A percentile compares a stretch with the other conserved stretches of the same genome.
Evolutionary conservation across 2,329 filamentous ascomycete genomes (phyloP).

Genomic region (Xylaria hypoxylon): DNA sequence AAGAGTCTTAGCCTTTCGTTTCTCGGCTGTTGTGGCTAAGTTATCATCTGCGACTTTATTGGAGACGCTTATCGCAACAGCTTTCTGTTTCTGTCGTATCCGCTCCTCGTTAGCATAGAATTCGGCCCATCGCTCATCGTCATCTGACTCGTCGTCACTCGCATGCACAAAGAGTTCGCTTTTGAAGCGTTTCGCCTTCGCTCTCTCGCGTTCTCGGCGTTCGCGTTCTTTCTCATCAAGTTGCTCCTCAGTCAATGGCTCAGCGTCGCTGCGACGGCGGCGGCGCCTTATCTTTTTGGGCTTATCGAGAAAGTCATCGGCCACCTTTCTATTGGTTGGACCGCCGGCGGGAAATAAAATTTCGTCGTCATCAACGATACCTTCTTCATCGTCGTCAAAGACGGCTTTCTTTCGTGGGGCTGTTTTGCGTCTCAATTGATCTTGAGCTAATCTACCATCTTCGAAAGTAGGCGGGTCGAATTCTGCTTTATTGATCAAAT

Average conservation of each 20-base stretch:
- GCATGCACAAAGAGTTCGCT: constrained; percentile 83
- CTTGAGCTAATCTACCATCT: constrained; percentile 77
- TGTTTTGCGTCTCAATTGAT: constrained; percentile 81
- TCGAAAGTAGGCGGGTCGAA: constrained; percentile 83
- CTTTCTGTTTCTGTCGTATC: constrained; percentile 66
- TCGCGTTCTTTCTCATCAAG: constrained; percentile 72
- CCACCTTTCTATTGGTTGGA: constrained; percentile 67
- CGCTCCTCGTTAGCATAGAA: constrained; percentile 83
- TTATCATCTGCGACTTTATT: constrained; percentile 20
- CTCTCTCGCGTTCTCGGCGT: constrained; percentile 75
- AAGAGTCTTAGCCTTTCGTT: constrained; percentile 43
- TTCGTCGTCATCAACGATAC: constrained; percentile 65
- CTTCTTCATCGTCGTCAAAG: constrained; percentile 78
- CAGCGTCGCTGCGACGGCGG: constrained; percentile 60
- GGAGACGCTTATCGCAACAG: constrained; percentile 47
- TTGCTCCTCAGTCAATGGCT: constrained; percentile 69
- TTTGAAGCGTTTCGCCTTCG: constrained; percentile 84
- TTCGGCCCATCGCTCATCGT: constrained; percentile 67
- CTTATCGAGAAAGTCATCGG: constrained; percentile 64
- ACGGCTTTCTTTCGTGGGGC: constrained; percentile 66
- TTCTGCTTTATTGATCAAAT: constrained; percentile 80
- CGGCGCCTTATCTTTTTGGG: constrained; percentile 72
- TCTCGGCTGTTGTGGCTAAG: constrained; percentile 44
- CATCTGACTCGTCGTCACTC: constrained; percentile 90
- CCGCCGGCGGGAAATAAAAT: constrained; percentile 77